Evolutionary conservation across 768 basidiomycete genomes (phyloP).

Genomic region (Ramaria sp.): DNA sequence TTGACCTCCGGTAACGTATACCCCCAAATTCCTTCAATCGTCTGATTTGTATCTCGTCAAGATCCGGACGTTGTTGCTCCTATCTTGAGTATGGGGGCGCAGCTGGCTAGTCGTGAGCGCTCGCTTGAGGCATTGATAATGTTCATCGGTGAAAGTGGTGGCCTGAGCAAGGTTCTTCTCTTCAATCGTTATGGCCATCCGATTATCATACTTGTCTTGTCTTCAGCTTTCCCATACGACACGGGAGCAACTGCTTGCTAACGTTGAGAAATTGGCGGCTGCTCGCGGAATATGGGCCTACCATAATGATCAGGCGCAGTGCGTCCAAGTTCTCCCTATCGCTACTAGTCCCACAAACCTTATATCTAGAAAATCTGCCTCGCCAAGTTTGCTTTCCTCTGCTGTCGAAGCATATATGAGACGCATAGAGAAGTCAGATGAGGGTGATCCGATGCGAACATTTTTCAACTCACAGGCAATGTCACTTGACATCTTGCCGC

Average conservation of each 20-base stretch:
- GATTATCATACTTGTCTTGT: conserved; percentile 2
- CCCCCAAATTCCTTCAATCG: neutral
- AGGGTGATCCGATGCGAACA: conserved; percentile 69
- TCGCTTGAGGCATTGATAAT: conserved; percentile 75
- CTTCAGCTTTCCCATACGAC: conserved; percentile 69
- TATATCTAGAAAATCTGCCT: neutral
- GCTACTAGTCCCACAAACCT: neutral
- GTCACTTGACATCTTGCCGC: conserved; percentile 6
- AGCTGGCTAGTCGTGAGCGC: conserved; percentile 64
- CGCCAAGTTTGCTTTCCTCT: neutral
- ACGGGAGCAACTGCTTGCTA: conserved; percentile 61
- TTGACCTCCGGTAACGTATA: conserved; percentile 53
- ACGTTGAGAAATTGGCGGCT: conserved; percentile 82
- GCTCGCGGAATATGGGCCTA: conserved; percentile 72
- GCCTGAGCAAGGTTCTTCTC: conserved; percentile 52
- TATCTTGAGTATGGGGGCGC: conserved; percentile 72
- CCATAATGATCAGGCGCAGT: conserved; percentile 39
- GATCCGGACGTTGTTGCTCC: conserved; percentile 57
- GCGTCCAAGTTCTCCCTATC: neutral
- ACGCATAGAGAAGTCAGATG: conserved; percentile 37
- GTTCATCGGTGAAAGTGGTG: conserved; percentile 82
- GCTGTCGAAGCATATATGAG: conserved; percentile 41
- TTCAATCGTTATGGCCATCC: neutral
- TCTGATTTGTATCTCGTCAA: conserved; percentile 18
- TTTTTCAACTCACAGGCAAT: conserved; percentile 68